Percentiles rank a stretch among this genome's conserved stretches.
These are phyloP conservation scores for Zangia roseola DNA, from an alignment of 768 basidiomycete species.

Conservation along the genomic window DNA sequence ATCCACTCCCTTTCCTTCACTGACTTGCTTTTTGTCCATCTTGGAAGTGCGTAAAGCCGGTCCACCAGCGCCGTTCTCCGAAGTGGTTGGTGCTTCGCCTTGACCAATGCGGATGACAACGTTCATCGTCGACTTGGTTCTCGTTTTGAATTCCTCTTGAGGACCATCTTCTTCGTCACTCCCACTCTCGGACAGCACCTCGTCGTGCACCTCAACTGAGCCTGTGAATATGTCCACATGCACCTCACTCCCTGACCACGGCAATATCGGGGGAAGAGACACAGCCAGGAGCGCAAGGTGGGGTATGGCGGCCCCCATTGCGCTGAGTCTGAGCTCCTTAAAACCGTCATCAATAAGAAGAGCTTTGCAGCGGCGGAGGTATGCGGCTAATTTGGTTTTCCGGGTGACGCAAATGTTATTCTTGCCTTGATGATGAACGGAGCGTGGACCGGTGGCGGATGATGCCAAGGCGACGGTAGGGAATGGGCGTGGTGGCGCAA, in stretches of 20 bases:
- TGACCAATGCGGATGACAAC: constrained; percentile 62
- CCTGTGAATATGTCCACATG: constrained; percentile 63
- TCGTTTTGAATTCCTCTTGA: constrained; percentile 54
- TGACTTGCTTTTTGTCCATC: constrained; percentile 7
- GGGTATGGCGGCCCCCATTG: constrained; percentile 90
- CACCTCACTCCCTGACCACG: constrained; percentile 62
- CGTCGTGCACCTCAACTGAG: constrained; percentile 74
- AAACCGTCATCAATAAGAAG: constrained; percentile 76
- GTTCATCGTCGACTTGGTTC: constrained; percentile 68
- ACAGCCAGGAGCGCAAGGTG: constrained; percentile 67
- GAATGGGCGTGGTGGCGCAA: constrained; percentile 72
- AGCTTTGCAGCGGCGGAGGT: constrained; percentile 76
- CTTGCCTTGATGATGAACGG: constrained; percentile 76
- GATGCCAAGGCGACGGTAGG: constrained; percentile 74
- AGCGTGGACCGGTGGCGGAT: constrained; percentile 78
- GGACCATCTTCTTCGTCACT: constrained; percentile 60
- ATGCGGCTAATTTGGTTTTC: constrained; percentile 67
- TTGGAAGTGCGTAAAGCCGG: constrained; percentile 1
- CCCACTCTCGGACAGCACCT: constrained; percentile 47
- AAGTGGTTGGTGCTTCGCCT: constrained; percentile 41
- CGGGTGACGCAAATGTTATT: constrained; percentile 80
- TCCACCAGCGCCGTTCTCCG: constrained; percentile 2
- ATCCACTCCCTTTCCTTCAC: constrained; percentile 8
- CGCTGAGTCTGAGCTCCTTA: constrained; percentile 70
- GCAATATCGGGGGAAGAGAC: constrained; percentile 71